A percentile compares a stretch with the other conserved stretches of the same genome.
Evolutionary conservation across 208 protist species (phyloP).

Genomic region (Acanthamoeba culbertsoni): DNA sequence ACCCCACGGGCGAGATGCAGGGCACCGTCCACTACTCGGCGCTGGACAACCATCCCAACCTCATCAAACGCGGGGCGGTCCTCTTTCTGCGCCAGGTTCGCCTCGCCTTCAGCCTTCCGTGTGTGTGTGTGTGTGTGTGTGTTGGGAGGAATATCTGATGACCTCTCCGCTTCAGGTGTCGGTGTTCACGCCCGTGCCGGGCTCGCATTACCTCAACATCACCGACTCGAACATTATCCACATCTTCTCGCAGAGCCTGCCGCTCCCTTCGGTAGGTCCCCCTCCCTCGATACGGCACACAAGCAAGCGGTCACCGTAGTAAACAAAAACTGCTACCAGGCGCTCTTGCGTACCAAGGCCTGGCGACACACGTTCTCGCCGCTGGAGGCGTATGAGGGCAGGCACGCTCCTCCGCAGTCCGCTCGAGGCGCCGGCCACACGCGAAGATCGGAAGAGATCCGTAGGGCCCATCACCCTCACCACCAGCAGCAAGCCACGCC

Average conservation of each 20-base stretch:
- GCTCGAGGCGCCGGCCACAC: too few relatives aligned
- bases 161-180: slow-evolving; percentile 11
- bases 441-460: neutral
- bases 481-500: neutral
- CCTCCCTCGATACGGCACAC: neutral
- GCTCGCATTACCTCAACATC: slow-evolving; percentile 49
- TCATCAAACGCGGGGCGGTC: slow-evolving; percentile 30
- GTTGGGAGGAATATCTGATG: neutral
- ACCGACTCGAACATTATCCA: slow-evolving; percentile 5
- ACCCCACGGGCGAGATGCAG: slow-evolving; percentile 56
- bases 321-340: neutral
- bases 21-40: slow-evolving; percentile 7
- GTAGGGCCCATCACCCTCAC: neutral
- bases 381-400: slow-evolving; percentile 10
- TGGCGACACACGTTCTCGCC: neutral
- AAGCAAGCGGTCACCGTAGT: neutral
- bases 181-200: neutral
- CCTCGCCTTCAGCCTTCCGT: neutral
- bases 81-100: slow-evolving; percentile 26
- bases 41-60: neutral
- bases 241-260: neutral
- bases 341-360: neutral
- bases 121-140: neutral
- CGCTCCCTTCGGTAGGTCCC: neutral
- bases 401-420: neutral